Conservation (phyloP, 371 early-diverging fungal species). For the Mucor irregularis region DNA sequence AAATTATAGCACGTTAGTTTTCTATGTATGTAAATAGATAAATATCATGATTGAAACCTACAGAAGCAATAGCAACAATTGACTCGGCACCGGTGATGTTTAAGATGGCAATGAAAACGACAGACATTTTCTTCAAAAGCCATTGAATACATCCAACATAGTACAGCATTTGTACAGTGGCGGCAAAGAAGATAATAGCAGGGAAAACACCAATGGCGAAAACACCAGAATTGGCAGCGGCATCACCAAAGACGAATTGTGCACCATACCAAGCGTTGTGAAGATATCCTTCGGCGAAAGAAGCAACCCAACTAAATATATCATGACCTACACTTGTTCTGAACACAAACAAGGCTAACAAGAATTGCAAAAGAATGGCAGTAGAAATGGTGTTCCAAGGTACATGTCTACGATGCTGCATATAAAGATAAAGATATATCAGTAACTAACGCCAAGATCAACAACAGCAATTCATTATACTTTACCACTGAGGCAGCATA, state of each 20-base stretch:
- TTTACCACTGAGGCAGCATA: constrained; percentile 56
- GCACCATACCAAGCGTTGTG: constrained; percentile 62
- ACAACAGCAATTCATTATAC: background rate
- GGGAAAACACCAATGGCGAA: constrained; percentile 77
- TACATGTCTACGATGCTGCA: constrained; percentile 58
- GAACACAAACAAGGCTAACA: constrained; percentile 79
- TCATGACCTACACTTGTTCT: constrained; percentile 68
- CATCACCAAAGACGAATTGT: constrained; percentile 66
- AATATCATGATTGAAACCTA: background rate
- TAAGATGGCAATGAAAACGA: constrained; percentile 65
- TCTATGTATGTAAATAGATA: background rate
- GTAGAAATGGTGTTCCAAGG: constrained; percentile 73
- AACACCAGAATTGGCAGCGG: constrained; percentile 23
- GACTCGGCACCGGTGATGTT: constrained; percentile 85
- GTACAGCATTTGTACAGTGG: constrained; percentile 80
- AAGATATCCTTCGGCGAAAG: constrained; percentile 60
- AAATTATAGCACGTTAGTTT: background rate
- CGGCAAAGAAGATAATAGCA: constrained; percentile 80
- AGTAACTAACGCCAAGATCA: background rate
- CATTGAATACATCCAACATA: constrained; percentile 84
- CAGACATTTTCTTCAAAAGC: constrained; percentile 68
- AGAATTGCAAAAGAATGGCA: constrained; percentile 73
- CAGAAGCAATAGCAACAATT: constrained; percentile 79
- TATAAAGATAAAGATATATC: background rate
- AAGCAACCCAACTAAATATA: constrained; percentile 74